A percentile compares a stretch with the other conserved stretches of the same genome.
These are phyloP conservation scores for Mollisia scopiformis DNA, from an alignment of 2,329 filamentous ascomycete species.

Conservation along the genomic window DNA sequence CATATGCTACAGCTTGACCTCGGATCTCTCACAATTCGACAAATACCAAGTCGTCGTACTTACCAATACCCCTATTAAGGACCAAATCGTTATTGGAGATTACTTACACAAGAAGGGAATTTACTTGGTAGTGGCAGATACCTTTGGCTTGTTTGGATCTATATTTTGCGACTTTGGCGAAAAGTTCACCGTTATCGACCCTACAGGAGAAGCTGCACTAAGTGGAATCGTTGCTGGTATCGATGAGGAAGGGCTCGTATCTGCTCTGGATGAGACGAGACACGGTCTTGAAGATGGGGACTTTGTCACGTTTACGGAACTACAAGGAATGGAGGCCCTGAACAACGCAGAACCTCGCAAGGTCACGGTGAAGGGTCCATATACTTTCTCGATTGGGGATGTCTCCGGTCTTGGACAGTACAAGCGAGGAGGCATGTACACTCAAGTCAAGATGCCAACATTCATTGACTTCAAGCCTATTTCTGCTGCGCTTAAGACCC, in stretches of 20 bases:
- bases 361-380: conserved; percentile 91
- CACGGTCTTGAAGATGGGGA: conserved; percentile 97
- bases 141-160: conserved; percentile 90
- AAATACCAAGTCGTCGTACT: conserved; percentile 92
- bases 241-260: conserved; percentile 87
- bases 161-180: conserved; percentile 98
- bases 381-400: conserved; percentile 96
- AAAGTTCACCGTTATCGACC: conserved; percentile 87
- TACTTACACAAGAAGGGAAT: conserved; percentile 95
- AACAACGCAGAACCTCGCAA: conserved; percentile 86
- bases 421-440: conserved; percentile 84
- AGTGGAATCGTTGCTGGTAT: conserved; percentile 90
- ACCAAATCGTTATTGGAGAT: conserved; percentile 84
- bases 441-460: conserved; percentile 99
- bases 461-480: conserved; percentile 86
- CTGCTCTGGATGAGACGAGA: conserved; percentile 89
- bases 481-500: conserved; percentile 77
- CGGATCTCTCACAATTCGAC: conserved; percentile 80
- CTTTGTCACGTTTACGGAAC: conserved; percentile 90
- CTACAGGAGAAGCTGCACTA: conserved; percentile 85
- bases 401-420: conserved; percentile 87
- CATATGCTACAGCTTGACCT: conserved; percentile 60
- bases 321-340: conserved; percentile 88
- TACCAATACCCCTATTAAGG: conserved; percentile 78
- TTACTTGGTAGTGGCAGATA: conserved; percentile 85